These are phyloP conservation scores for Teunomyces panamensis DNA, from an alignment of 805 yeast genomes.

Conservation along the genomic window DNA sequence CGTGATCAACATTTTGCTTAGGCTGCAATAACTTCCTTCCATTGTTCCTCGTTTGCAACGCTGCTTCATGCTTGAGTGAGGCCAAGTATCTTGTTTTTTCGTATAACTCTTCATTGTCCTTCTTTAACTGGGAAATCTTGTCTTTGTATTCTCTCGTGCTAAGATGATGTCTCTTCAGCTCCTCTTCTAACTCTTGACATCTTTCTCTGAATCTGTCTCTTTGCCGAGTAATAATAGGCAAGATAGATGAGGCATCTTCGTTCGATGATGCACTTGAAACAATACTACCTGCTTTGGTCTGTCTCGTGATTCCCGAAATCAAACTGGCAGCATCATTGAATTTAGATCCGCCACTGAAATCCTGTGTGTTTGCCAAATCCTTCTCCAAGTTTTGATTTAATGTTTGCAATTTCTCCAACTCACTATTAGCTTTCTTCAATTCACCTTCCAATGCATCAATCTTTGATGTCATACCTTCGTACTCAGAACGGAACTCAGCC, in stretches of 20 bases:
- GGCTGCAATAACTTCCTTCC: conserved; percentile 24
- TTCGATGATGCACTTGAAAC: conserved; percentile 9
- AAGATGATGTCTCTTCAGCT: conserved; percentile 55
- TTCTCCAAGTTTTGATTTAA: conserved; percentile 66
- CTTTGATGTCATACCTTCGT: conserved; percentile 43
- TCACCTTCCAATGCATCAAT: conserved; percentile 40
- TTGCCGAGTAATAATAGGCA: conserved; percentile 90
- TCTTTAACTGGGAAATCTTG: conserved; percentile 60
- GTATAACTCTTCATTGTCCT: conserved; percentile 74
- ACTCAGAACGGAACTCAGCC: conserved; percentile 60
- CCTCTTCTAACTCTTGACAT: conserved; percentile 81
- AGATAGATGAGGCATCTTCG: conserved; percentile 46
- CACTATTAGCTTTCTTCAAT: conserved; percentile 30
- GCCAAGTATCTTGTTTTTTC: conserved; percentile 72
- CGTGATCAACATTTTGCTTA: conserved; percentile 45
- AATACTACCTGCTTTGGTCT: conserved; percentile 21
- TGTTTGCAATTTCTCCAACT: conserved; percentile 40
- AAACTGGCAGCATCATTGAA: conserved; percentile 63
- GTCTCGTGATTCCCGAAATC: conserved; percentile 55
- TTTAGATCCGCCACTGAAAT: conserved; percentile 35
- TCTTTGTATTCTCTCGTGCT: conserved; percentile 59
- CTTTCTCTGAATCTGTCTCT: conserved; percentile 89
- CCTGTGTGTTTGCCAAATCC: conserved; percentile 64
- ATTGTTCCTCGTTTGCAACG: conserved; percentile 7
- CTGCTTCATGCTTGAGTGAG: conserved; percentile 37